Base-by-base conservation (phyloP, 1,284 basidiomycete species). In the Thelephora terrestris region DNA sequence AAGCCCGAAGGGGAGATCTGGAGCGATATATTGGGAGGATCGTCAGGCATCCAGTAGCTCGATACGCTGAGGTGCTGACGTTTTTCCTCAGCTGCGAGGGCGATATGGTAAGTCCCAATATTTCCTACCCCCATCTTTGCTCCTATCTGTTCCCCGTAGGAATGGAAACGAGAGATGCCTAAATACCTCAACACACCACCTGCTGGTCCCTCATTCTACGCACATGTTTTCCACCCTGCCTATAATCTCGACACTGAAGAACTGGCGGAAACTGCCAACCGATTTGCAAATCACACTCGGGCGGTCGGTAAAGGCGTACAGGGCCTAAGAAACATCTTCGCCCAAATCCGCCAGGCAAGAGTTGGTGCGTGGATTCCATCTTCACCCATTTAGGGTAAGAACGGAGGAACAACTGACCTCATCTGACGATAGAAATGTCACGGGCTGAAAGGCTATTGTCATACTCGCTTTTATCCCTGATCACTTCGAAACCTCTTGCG, bases 161-260 rank as follows among this genome's bases (percentile, higher is more conserved):
- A 87, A 61, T 87, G 85, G 85, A 78, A 75, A 58, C 72, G 75
- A 35, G 65, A 79, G 14, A 69, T 82, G 20, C 80, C 84, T 2
- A 69, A 74, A 52, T 75, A 81, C 55, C 66, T 85, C 2, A 65
- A 74, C 9, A 67, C 78, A 49, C 77, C 75, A 7, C 69, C 81
- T 7, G 78, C 80, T 14, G 83, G 82, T 1, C 74, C 85, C 2
- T 64, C 74, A 0, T 90, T 92, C 60, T 91, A 86, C 58, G 79
- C 85, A 0, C 77, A 78, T 23, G 82, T 91, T 0, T 90, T 79
- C 57, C 89, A 93, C 59, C 90, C 88, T 2, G 82, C 77, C 1
- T 92, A 88, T 65, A 91, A 91, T 60, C 59, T 92, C 36, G 89
- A 92, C 53, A 61, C 71, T 0, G 79, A 85, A 34, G 85, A 87